Conservation (phyloP, 1,139 yeast species). For the Nadsonia starkeyi-henricii region DNA sequence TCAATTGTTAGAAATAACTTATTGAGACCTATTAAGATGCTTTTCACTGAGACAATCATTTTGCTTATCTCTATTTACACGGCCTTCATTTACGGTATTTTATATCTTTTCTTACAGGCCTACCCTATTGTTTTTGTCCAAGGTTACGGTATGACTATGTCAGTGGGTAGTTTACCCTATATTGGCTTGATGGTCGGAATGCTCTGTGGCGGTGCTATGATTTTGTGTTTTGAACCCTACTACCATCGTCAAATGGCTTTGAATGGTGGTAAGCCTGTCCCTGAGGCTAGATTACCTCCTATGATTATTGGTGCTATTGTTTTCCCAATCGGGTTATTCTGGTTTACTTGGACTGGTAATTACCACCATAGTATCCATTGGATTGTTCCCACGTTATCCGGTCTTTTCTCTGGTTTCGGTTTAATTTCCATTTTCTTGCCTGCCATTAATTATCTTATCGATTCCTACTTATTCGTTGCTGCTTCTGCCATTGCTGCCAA, state of each 20-base stretch:
- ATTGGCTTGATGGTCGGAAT: slow-evolving; percentile 38
- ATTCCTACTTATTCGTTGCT: slow-evolving; percentile 59
- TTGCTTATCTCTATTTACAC: slow-evolving; percentile 58
- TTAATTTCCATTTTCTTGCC: slow-evolving; percentile 62
- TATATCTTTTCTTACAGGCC: slow-evolving; percentile 65
- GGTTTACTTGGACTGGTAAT: slow-evolving; percentile 78
- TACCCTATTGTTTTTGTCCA: slow-evolving; percentile 60
- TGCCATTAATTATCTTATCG: slow-evolving; percentile 62
- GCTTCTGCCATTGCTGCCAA: slow-evolving; percentile 86
- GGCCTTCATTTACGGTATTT: slow-evolving; percentile 73
- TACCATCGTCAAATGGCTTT: slow-evolving; percentile 29
- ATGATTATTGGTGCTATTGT: slow-evolving; percentile 53
- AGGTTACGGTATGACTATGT: slow-evolving; percentile 38
- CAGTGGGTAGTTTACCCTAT: slow-evolving; percentile 41
- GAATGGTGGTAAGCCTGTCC: slow-evolving; percentile 47
- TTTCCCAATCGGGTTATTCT: slow-evolving; percentile 63
- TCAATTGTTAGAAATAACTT: slow-evolving; percentile 59
- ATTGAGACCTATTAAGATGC: slow-evolving; percentile 55
- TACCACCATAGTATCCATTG: slow-evolving; percentile 55
- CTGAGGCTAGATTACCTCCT: slow-evolving; percentile 66
- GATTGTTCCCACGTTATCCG: slow-evolving; percentile 70
- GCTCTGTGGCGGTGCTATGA: slow-evolving; percentile 9
- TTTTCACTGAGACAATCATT: slow-evolving; percentile 59
- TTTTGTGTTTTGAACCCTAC: slow-evolving; percentile 14
- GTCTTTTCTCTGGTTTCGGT: slow-evolving; percentile 59